phyloP scores from a whole-genome alignment of 2,329 filamentous ascomycete species.

The Ophiostoma sp. region DNA sequence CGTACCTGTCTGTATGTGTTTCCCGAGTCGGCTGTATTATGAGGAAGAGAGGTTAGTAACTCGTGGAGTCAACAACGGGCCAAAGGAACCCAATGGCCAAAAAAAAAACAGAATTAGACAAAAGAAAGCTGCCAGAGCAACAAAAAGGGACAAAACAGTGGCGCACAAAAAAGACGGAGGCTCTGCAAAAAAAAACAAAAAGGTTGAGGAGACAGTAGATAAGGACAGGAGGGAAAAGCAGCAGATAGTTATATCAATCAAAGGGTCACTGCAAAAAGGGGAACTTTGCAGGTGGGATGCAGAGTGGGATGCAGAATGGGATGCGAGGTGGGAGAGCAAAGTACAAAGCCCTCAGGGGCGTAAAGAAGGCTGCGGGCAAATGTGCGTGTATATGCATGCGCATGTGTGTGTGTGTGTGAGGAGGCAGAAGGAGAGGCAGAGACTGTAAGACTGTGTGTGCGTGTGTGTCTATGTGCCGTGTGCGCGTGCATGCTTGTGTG shows the following conservation, averaged over 20 bases:
- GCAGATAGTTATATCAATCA: constrained; percentile 18
- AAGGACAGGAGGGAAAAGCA: neutral
- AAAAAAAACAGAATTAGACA: constrained; percentile 30
- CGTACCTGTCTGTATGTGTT: constrained; percentile 63
- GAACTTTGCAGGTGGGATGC: neutral
- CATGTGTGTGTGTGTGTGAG: neutral
- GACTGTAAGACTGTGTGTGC: neutral
- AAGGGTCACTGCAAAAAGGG: neutral
- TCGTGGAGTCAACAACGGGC: neutral
- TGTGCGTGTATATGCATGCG: neutral
- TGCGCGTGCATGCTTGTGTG: constrained; percentile 11
- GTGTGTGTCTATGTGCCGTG: neutral
- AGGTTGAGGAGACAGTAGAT: neutral
- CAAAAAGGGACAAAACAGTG: neutral
- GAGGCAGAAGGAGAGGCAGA: no score
- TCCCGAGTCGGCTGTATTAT: constrained; percentile 56
- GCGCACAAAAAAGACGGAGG: neutral
- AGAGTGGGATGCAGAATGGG: constrained; percentile 14
- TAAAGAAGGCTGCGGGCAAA: neutral
- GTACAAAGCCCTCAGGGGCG: constrained; percentile 16
- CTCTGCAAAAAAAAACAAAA: neutral
- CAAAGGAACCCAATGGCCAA: constrained; percentile 20
- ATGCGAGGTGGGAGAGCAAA: constrained; percentile 6
- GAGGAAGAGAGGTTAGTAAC: constrained; percentile 15
- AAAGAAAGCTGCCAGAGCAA: neutral